A percentile compares a stretch with the other conserved stretches of the same genome.
These are phyloP conservation scores for Aspergillus conjunctus DNA, from an alignment of 495 filamentous ascomycete species.

Conservation along the genomic window DNA sequence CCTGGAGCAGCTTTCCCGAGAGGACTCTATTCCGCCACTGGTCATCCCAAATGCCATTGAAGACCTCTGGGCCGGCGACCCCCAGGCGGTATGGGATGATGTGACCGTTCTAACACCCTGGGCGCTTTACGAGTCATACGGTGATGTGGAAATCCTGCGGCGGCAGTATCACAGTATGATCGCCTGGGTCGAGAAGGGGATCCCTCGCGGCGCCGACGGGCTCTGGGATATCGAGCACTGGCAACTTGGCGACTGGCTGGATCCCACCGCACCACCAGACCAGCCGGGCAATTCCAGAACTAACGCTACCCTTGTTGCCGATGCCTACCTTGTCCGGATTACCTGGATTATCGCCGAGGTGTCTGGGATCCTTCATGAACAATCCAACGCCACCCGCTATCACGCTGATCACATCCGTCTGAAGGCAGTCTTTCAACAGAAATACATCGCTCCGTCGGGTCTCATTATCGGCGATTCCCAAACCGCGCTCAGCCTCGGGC, in stretches of 20 bases:
- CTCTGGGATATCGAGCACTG: constrained; percentile 41
- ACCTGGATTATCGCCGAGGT: constrained; percentile 37
- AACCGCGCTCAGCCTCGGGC: constrained; percentile 47
- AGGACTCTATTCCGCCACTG: constrained; percentile 26
- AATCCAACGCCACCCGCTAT: constrained; percentile 31
- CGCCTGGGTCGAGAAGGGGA: constrained; percentile 50
- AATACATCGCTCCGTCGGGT: constrained; percentile 47
- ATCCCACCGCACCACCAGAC: constrained; percentile 50
- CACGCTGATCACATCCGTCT: no score
- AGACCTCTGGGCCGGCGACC: constrained; percentile 27
- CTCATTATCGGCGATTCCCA: constrained; percentile 49
- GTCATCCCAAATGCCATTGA: constrained; percentile 45
- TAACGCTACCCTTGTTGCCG: constrained; percentile 47
- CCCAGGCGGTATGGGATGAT: constrained; percentile 54
- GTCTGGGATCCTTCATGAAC: constrained; percentile 28
- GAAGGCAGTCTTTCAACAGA: constrained; percentile 23
- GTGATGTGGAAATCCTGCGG: constrained; percentile 44
- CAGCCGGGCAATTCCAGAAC: constrained; percentile 46
- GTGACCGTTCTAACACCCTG: constrained; percentile 49
- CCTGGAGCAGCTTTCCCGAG: constrained; percentile 38
- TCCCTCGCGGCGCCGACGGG: constrained; percentile 40
- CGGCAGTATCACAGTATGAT: constrained; percentile 48
- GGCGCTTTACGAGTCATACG: constrained; percentile 45
- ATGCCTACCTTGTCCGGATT: constrained; percentile 53
- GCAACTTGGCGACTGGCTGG: constrained; percentile 58